phyloP scores from a whole-genome alignment of 805 yeast species.

The Priceomyces medius region DNA sequence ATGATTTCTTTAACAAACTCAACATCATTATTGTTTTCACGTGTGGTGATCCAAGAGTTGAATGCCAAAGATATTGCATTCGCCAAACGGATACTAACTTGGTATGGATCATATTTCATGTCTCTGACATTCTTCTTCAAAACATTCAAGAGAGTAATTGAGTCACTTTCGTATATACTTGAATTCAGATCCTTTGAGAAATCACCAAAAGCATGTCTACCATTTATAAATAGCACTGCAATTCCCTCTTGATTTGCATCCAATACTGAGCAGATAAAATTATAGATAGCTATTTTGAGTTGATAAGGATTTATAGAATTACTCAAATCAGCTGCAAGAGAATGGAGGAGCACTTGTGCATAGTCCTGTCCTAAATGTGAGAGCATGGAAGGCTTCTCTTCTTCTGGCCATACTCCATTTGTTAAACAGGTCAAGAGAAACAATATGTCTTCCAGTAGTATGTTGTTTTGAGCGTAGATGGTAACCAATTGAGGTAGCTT shows the following conservation, averaged over 20 bases:
- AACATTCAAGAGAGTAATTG: constrained; percentile 49
- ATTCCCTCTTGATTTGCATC: constrained; percentile 75
- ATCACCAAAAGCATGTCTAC: constrained; percentile 49
- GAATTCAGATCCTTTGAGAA: constrained; percentile 19
- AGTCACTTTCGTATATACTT: constrained; percentile 16
- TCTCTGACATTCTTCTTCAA: constrained; percentile 55
- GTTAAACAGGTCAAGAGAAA: constrained; percentile 58
- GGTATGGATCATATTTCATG: constrained; percentile 55
- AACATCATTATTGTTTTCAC: constrained; percentile 50
- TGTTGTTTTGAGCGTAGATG: constrained; percentile 50
- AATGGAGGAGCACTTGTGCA: constrained; percentile 58
- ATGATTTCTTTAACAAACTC: constrained; percentile 46
- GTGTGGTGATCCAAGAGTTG: constrained; percentile 72
- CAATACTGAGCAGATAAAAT: constrained; percentile 66
- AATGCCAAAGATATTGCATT: constrained; percentile 74
- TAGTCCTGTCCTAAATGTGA: constrained; percentile 74
- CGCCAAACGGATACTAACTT: constrained; percentile 63
- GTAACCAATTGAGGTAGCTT: constrained; percentile 57
- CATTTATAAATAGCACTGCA: constrained; percentile 66
- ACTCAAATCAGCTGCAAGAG: constrained; percentile 60
- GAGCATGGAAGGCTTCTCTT: constrained; percentile 70
- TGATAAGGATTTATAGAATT: constrained; percentile 52
- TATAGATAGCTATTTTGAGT: constrained; percentile 56
- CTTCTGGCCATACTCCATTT: constrained; percentile 52
- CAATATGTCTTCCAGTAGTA: constrained; percentile 51